These are phyloP conservation scores for Pachyrhizus erosus DNA, from an alignment of 306 rosid genomes.

Conservation along the genomic window DNA sequence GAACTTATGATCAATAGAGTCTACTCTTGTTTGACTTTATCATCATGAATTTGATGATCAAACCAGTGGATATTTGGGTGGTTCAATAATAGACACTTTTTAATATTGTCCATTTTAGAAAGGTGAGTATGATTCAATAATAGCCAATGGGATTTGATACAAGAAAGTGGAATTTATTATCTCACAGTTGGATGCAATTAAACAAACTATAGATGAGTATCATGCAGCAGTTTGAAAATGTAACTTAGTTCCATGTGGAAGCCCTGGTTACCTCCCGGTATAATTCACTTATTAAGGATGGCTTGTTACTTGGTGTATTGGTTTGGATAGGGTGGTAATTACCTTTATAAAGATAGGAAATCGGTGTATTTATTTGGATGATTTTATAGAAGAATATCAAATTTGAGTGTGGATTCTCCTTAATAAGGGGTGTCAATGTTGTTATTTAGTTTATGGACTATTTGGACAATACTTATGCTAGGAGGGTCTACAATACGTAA, in stretches of 20 bases:
- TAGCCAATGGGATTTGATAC: conserved; percentile 81
- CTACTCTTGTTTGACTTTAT: conserved; percentile 28
- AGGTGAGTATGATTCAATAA: conserved; percentile 84
- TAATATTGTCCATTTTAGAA: conserved; percentile 95
- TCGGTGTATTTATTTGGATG: not conserved
- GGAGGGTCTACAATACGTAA: no score
- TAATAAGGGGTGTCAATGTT: no score
- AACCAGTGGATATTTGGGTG: conserved; percentile 69
- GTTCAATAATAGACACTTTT: conserved; percentile 87
- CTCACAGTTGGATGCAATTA: conserved; percentile 78
- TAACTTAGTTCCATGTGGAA: conserved; percentile 22
- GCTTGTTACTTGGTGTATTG: not conserved
- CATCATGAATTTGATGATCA: conserved; percentile 16
- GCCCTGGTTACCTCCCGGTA: not conserved
- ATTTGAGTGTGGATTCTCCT: not conserved
- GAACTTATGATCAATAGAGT: not conserved
- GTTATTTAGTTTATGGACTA: no score
- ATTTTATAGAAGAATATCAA: not conserved
- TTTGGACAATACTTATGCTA: no score
- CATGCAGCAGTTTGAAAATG: conserved; percentile 55
- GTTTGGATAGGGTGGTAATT: not conserved
- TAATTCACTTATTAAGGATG: not conserved
- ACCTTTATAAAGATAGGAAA: not conserved
- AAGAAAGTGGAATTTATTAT: conserved; percentile 74
- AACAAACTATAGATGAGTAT: conserved; percentile 72